Evolutionary conservation across 148 eudicot species (phyloP), one percentile per base, ranked within the genome.

Genomic region (Fallopia convolvulus): DNA sequence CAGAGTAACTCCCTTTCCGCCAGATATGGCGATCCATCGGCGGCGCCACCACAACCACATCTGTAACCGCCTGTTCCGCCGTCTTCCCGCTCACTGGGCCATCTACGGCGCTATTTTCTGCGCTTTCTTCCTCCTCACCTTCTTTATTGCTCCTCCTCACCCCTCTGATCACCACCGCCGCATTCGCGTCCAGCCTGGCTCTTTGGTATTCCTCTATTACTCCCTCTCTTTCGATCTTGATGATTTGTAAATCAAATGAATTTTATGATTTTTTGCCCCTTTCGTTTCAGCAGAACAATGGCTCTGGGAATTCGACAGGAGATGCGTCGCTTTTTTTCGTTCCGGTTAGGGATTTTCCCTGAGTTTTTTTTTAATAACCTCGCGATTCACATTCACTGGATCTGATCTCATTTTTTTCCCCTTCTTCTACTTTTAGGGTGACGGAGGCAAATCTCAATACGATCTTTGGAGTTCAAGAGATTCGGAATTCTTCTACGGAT

Each of bases 401-500:
- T 89, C 85, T 79, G 75, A 76, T 74, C 73, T 85, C 23, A 78
- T 65, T 75, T 70, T 56, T 77, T 65, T 56, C 47, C 6, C 55
- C 44, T 75, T 32, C 61, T 50, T 23, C 77, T 89, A 40, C 77
- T 56, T 85, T 63, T 83, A 91, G 97, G 73, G 48, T 15, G 78
- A 79, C 80, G 97, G 90, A 63, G 89, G 90, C 39, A 85, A 72
- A 80, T 83, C 80, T 70, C 80, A 77, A 76, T 85, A 85, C 47
- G 90, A 91, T 86, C 79, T 95, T 20, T 95, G 99, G 99, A 87
- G 79, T 74, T 85, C 94, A 2, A 84, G 82, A 56, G 88, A 82
- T 75, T 87, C 99, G 0, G 85, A 86, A 61, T 90, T 87, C 76
- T 95, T 85, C 83, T 79, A 82, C 41, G 97, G 97, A 58, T 95